phyloP scores from a whole-genome alignment of 2,329 filamentous ascomycete genomes.

The Aspergillus persii region DNA sequence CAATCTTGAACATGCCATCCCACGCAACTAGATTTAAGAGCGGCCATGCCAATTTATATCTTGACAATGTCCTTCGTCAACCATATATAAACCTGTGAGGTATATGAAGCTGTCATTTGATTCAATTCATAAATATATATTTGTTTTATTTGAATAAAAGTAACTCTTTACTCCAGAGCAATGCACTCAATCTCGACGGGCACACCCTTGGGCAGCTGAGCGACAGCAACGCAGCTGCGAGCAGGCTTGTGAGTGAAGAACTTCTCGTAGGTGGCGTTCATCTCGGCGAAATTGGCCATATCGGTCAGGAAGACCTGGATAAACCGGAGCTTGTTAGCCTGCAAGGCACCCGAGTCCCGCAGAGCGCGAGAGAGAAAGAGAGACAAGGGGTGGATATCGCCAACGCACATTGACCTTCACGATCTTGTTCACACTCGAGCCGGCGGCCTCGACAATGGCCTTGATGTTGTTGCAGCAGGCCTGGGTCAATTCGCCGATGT shows the following conservation, averaged over 20 bases:
- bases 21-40: no score
- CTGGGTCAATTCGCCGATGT: constrained; percentile 66
- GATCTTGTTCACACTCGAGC: constrained; percentile 72
- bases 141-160: not conserved
- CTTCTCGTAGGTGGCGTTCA: constrained; percentile 71
- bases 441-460: constrained; percentile 78
- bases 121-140: not conserved
- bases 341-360: no score
- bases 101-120: not conserved
- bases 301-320: constrained; percentile 75
- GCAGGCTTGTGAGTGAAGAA: constrained; percentile 67
- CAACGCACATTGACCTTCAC: constrained; percentile 72
- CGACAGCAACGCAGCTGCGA: constrained; percentile 62
- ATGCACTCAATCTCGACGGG: constrained; percentile 66
- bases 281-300: constrained; percentile 83
- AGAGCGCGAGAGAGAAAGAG: not conserved
- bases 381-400: not conserved
- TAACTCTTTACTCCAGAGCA: constrained; percentile 48
- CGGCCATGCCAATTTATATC: no score
- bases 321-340: no score
- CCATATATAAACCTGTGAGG: no score
- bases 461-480: constrained; percentile 76
- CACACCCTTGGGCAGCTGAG: constrained; percentile 62
- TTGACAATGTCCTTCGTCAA: no score
- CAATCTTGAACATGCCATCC: not conserved